Percentiles rank a stretch among this genome's conserved stretches.
Conservation (phyloP, 495 filamentous ascomycete species). For the Aspergillus carlsbadensis region DNA sequence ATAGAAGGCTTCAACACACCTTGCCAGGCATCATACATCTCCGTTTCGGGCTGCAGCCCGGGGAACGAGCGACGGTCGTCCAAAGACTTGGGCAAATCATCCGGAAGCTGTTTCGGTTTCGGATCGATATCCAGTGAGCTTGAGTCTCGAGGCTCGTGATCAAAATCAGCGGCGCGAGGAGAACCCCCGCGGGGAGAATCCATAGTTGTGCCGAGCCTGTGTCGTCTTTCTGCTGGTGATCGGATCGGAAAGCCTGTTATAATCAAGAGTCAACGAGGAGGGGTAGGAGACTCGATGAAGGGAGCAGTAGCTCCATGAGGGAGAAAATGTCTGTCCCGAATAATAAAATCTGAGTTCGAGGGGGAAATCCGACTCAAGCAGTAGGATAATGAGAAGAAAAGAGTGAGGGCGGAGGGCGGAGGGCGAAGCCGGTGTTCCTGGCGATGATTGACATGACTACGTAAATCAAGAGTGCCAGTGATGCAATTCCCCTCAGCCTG, state of each 20-base stretch:
- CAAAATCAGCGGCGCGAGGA: conserved; percentile 24
- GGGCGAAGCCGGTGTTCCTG: conserved; percentile 14
- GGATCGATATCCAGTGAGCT: conserved; percentile 14
- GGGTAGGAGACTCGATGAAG: conserved; percentile 11
- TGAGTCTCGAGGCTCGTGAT: conserved; percentile 21
- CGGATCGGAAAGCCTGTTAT: background rate
- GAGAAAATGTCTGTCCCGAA: background rate
- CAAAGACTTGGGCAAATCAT: conserved; percentile 85
- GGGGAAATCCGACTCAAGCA: background rate
- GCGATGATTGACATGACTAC: conserved; percentile 13
- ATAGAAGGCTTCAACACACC: conserved; percentile 51
- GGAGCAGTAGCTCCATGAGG: conserved; percentile 23
- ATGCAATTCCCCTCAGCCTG: conserved; percentile 18
- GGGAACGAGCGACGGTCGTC: conserved; percentile 77
- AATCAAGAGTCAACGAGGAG: conserved; percentile 18
- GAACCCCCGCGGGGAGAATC: conserved; percentile 40
- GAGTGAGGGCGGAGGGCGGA: conserved; percentile 4
- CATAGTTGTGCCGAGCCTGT: conserved; percentile 30
- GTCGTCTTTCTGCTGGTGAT: too few relatives aligned
- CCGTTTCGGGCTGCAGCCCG: conserved; percentile 66
- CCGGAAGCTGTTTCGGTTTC: conserved; percentile 56
- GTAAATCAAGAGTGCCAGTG: conserved; percentile 28
- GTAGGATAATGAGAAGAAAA: conserved; percentile 1
- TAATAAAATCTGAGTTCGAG: background rate
- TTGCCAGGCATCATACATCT: conserved; percentile 99